Evolutionary conservation across 2,329 filamentous ascomycete species (phyloP).

Genomic region (Cryphonectria parasitica): DNA sequence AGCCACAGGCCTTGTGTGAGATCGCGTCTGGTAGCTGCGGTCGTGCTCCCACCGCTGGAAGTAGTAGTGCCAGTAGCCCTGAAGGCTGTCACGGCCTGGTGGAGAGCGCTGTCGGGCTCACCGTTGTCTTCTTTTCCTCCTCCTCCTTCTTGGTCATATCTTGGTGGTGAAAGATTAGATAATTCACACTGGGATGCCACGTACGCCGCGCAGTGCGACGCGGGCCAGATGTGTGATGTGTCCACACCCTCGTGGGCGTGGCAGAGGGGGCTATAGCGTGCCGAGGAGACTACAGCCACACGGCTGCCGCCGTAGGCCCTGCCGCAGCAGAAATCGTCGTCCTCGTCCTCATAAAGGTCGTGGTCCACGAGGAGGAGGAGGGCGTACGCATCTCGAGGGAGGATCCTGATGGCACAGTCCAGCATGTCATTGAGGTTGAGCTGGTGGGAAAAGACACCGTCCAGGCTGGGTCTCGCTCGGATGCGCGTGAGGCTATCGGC

Average conservation of each 20-base stretch:
- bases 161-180: constrained; percentile 6
- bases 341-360: constrained; percentile 68
- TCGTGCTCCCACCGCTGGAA: constrained; percentile 28
- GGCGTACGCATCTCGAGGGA: constrained; percentile 63
- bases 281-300: constrained; percentile 63
- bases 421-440: constrained; percentile 65
- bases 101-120: constrained; percentile 36
- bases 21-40: constrained; percentile 28
- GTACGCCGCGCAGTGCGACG: constrained; percentile 61
- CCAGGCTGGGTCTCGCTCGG: constrained; percentile 51
- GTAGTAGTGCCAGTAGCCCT: constrained; percentile 30
- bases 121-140: background rate
- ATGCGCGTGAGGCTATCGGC: constrained; percentile 46
- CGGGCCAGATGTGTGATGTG: constrained; percentile 64
- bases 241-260: constrained; percentile 46
- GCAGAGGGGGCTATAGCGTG: constrained; percentile 62
- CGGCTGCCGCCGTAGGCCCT: constrained; percentile 67
- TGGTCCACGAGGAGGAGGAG: constrained; percentile 60
- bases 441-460: constrained; percentile 52
- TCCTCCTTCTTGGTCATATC: background rate
- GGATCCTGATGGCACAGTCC: constrained; percentile 55
- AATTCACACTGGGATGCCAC: constrained; percentile 45
- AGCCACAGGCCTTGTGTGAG: constrained; percentile 57
- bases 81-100: constrained; percentile 40
- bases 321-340: constrained; percentile 70